Evolutionary conservation across 352 stramenopile species (phyloP).

Genomic region (Thalassiosira delicatula): DNA sequence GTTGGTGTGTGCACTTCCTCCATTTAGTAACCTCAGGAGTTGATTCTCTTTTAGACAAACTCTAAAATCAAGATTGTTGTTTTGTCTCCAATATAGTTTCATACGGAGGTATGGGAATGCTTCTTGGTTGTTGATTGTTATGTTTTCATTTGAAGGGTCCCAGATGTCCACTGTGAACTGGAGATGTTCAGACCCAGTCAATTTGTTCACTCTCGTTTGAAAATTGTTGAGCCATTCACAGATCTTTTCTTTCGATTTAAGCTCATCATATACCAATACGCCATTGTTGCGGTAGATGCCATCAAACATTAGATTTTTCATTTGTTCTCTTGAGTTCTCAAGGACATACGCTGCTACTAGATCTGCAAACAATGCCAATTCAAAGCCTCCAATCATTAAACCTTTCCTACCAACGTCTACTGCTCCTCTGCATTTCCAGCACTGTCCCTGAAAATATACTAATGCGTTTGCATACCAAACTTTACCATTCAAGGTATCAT

Average conservation of each 20-base stretch:
- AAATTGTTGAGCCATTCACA: constrained; percentile 1
- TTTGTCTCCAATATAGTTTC: constrained; percentile 24
- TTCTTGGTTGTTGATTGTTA: not conserved
- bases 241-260: constrained; percentile 17
- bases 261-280: constrained; percentile 5
- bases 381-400: constrained; percentile 41
- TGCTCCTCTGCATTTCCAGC: too few relatives aligned
- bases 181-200: constrained; percentile 13
- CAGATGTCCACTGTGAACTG: constrained; percentile 42
- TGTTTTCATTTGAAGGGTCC: constrained; percentile 1
- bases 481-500: too few relatives aligned
- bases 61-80: constrained; percentile 12
- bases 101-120: constrained; percentile 27
- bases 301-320: constrained; percentile 3
- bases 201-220: constrained; percentile 3
- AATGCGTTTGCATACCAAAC: too few relatives aligned
- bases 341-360: constrained; percentile 35
- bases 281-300: constrained; percentile 40
- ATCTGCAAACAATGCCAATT: constrained; percentile 40
- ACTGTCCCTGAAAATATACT: too few relatives aligned
- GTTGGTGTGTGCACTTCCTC: constrained; percentile 30
- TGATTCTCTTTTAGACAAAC: constrained; percentile 45
- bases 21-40: constrained; percentile 49
- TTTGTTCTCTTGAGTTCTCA: constrained; percentile 19
- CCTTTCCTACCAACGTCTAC: too few relatives aligned